Evolutionary conservation across 2,329 filamentous ascomycete genomes (phyloP).

Genomic region (Cordyceps javanica): DNA sequence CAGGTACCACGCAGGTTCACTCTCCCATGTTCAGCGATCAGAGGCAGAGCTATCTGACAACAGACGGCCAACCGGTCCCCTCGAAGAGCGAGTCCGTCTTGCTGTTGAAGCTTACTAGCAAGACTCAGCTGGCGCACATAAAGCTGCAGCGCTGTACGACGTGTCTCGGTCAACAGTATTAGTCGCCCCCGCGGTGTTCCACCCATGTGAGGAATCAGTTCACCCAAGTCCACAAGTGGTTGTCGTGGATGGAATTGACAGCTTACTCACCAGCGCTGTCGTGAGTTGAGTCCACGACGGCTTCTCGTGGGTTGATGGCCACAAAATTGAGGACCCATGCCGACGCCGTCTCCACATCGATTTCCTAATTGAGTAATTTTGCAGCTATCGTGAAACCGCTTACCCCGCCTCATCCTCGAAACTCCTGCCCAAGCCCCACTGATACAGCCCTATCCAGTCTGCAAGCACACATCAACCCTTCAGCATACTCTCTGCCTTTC

Average conservation of each 20-base stretch:
- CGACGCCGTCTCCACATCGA: not conserved
- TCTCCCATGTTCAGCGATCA: no score
- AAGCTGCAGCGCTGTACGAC: no score
- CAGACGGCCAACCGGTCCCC: no score
- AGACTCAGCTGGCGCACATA: no score
- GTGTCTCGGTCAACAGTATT: no score
- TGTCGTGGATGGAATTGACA: not conserved
- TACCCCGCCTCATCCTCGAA: not conserved
- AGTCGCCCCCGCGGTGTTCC: no score
- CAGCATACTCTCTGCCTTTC: not conserved
- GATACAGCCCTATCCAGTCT: not conserved
- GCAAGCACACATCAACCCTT: not conserved
- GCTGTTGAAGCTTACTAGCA: no score
- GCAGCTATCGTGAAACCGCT: not conserved
- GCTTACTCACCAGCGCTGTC: not conserved
- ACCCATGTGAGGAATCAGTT: not conserved
- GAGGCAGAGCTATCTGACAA: no score
- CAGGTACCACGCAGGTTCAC: no score
- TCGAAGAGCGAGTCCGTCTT: no score
- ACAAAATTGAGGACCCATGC: not conserved
- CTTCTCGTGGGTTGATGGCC: not conserved
- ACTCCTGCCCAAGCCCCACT: not conserved
- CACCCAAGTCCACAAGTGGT: not conserved
- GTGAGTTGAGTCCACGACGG: not conserved
- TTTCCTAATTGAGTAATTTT: slow-evolving; percentile 1